These are phyloP conservation scores for Nelumbo lutea DNA, from an alignment of 164 flowering plant genomes.

Conservation along the genomic window DNA sequence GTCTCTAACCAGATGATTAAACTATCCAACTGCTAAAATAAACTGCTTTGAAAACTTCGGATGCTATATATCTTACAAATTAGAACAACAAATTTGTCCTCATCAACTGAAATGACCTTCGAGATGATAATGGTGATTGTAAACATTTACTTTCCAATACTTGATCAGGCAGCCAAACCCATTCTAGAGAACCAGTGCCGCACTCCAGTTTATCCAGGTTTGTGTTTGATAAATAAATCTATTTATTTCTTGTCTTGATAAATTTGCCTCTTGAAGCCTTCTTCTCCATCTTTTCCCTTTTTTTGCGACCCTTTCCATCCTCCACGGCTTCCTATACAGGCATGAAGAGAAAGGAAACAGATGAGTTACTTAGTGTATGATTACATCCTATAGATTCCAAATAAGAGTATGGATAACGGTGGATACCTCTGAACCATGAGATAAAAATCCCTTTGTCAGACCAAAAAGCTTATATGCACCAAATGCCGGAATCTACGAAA, in stretches of 20 bases:
- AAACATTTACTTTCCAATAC: not conserved
- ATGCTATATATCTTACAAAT: not conserved
- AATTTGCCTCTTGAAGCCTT: constrained; percentile 73
- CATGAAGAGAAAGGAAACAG: not conserved
- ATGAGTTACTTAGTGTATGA: not conserved
- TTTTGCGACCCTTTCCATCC: constrained; percentile 89
- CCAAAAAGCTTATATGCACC: constrained; percentile 60
- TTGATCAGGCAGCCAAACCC: not conserved
- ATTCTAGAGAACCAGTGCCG: not conserved
- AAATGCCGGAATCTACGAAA: constrained; percentile 74
- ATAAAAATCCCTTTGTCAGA: constrained; percentile 47
- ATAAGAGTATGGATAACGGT: not conserved
- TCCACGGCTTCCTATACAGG: constrained; percentile 51
- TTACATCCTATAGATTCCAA: not conserved
- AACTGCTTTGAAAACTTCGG: not conserved
- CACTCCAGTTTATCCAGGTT: not conserved
- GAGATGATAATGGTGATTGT: not conserved
- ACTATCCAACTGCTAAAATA: not conserved
- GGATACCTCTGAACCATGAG: constrained; percentile 77
- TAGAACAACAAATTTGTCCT: not conserved
- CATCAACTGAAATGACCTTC: not conserved
- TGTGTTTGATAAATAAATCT: not conserved
- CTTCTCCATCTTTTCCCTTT: constrained; percentile 93
- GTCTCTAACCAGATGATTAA: not conserved
- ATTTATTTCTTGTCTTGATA: constrained; percentile 51